phyloP scores from a whole-genome alignment of 2,329 filamentous ascomycete genomes.

The Calonectria pteridis region DNA sequence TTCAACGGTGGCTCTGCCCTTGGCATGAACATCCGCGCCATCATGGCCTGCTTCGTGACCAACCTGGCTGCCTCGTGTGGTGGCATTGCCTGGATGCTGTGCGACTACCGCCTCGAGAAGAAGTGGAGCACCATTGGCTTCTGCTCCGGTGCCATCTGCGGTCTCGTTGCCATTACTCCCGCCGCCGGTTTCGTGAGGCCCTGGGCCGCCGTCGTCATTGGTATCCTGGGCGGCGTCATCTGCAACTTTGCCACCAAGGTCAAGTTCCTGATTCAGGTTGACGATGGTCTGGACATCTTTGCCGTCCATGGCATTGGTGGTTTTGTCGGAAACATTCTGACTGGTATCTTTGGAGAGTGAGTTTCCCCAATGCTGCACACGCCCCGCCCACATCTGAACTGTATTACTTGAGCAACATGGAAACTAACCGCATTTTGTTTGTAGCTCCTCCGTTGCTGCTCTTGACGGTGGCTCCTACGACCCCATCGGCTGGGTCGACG shows the following conservation, averaged over 20 bases:
- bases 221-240: slow-evolving; percentile 70
- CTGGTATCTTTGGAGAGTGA: slow-evolving; percentile 80
- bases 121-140: slow-evolving; percentile 96
- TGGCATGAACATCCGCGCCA: slow-evolving; percentile 83
- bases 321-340: slow-evolving; percentile 83
- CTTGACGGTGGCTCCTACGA: slow-evolving; percentile 75
- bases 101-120: slow-evolving; percentile 90
- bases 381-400: neutral
- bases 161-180: slow-evolving; percentile 88
- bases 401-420: neutral
- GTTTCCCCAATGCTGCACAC: slow-evolving; percentile 43
- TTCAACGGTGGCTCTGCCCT: slow-evolving; percentile 93
- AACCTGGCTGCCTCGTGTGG: slow-evolving; percentile 87
- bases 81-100: slow-evolving; percentile 84
- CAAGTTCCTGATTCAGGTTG: slow-evolving; percentile 79
- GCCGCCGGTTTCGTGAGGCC: slow-evolving; percentile 84
- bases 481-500: slow-evolving; percentile 77
- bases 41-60: slow-evolving; percentile 91
- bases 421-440: slow-evolving; percentile 30
- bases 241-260: slow-evolving; percentile 92
- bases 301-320: slow-evolving; percentile 90
- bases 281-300: slow-evolving; percentile 92
- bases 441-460: slow-evolving; percentile 75
- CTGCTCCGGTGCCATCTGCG: slow-evolving; percentile 90
- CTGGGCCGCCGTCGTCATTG: slow-evolving; percentile 70